phyloP scores from a whole-genome alignment of 306 rosid genomes.

The Rubus idaeus region DNA sequence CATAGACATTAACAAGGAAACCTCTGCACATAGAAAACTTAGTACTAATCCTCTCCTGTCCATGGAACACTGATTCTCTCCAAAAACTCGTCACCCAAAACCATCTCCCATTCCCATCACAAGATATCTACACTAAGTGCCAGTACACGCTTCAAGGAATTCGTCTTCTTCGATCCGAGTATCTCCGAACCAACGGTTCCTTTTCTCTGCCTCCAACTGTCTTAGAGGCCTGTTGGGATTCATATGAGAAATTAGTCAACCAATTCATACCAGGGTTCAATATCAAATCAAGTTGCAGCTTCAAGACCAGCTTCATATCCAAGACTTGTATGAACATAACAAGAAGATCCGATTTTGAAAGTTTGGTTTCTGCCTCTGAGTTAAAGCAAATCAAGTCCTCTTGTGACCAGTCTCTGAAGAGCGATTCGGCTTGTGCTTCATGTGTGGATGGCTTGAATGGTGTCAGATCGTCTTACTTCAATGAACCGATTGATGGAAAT shows the following conservation, averaged over 20 bases:
- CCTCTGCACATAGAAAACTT: neutral
- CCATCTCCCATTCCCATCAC: neutral
- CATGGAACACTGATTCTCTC: constrained; percentile 8
- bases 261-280: constrained; percentile 11
- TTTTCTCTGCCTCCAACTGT: constrained; percentile 15
- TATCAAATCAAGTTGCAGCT: constrained; percentile 14
- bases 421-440: neutral
- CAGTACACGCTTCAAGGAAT: constrained; percentile 22
- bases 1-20: neutral
- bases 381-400: constrained; percentile 13
- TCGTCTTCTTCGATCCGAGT: constrained; percentile 21
- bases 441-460: constrained; percentile 21
- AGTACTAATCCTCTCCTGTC: neutral
- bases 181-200: constrained; percentile 14
- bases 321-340: constrained; percentile 15
- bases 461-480: constrained; percentile 2
- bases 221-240: constrained; percentile 24
- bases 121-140: constrained; percentile 14
- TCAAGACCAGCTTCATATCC: constrained; percentile 25
- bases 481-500: neutral
- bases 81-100: constrained; percentile 5
- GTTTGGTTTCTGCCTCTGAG: constrained; percentile 1
- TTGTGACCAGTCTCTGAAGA: constrained; percentile 25
- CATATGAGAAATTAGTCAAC: neutral
- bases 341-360: constrained; percentile 19